phyloP scores from a whole-genome alignment of 176 grass and related monocot species.

The Lolium multiflorum region DNA sequence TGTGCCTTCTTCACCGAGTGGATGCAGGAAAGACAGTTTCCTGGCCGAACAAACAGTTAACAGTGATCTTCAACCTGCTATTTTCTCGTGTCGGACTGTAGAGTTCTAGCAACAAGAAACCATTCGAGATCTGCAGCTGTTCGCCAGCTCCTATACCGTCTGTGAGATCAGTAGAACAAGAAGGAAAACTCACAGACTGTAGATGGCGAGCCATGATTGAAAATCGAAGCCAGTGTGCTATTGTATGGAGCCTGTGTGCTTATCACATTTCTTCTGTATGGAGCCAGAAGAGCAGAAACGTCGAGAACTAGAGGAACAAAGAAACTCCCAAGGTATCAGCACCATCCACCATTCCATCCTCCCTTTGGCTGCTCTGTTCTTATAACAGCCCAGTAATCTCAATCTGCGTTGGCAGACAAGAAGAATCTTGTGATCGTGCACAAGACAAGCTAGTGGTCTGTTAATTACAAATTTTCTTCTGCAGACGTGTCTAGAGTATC shows the following conservation, averaged over 20 bases:
- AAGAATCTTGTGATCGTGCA: neutral
- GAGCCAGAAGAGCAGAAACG: conserved; percentile 25
- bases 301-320: neutral
- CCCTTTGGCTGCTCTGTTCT: no score
- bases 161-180: neutral
- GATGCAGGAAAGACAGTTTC: conserved; percentile 26
- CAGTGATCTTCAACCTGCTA: no score
- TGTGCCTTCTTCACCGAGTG: conserved; percentile 40
- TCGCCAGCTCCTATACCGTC: conserved; percentile 14
- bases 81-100: conserved; percentile 32
- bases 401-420: no score
- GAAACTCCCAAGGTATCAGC: no score
- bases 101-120: neutral
- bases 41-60: neutral
- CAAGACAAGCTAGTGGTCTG: neutral
- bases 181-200: neutral
- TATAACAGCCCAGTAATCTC: no score
- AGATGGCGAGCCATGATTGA: neutral
- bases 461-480: neutral
- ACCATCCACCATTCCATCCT: no score
- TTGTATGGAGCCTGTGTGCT: neutral
- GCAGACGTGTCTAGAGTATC: neutral
- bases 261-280: neutral
- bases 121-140: neutral
- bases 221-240: neutral